Evolutionary conservation across 805 yeast genomes (phyloP).

Genomic region (Lipomyces spencermartinsiae): DNA sequence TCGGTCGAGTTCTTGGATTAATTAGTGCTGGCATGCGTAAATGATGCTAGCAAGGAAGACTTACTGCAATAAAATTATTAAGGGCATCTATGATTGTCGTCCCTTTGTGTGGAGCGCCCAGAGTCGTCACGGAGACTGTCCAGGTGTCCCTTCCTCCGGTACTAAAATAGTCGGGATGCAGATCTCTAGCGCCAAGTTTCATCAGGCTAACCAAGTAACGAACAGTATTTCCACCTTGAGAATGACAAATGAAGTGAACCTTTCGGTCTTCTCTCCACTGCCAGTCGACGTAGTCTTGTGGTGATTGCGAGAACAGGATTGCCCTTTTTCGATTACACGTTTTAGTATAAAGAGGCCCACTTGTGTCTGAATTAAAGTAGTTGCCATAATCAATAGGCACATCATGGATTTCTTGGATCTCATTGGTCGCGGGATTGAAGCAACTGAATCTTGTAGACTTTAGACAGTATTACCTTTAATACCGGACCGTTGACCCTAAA

Average conservation of each 20-base stretch:
- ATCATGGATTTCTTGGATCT: neutral
- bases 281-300: neutral
- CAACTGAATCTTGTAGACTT: neutral
- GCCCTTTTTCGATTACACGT: neutral
- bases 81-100: constrained; percentile 5
- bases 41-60: neutral
- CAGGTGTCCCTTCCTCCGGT: constrained; percentile 1
- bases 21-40: neutral
- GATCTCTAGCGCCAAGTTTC: neutral
- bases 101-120: neutral
- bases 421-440: neutral
- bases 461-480: neutral
- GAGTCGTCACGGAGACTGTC: neutral
- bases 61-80: neutral
- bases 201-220: constrained; percentile 4
- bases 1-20: neutral
- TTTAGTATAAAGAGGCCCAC: neutral
- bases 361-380: neutral
- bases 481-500: neutral
- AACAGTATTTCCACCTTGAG: constrained; percentile 3
- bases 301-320: neutral
- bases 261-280: neutral
- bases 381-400: neutral
- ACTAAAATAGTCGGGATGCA: neutral
- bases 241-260: constrained; percentile 10